Evolutionary conservation across 306 rosid genomes (phyloP).

Genomic region (Rubus parviflorus): DNA sequence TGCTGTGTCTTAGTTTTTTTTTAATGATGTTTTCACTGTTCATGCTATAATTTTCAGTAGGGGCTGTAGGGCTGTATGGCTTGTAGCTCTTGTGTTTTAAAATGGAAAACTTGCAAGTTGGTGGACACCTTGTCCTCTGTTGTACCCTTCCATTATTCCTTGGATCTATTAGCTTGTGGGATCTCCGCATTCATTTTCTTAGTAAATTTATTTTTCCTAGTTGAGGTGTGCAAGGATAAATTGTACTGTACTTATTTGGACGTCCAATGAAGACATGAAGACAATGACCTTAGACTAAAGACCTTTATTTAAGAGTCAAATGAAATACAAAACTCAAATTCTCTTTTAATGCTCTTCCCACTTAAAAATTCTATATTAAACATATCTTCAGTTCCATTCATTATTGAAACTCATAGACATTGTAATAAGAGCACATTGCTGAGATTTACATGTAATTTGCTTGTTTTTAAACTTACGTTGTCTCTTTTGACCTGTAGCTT

Average conservation of each 20-base stretch:
- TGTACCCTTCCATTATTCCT: neutral
- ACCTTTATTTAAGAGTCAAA: neutral
- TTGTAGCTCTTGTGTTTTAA: neutral
- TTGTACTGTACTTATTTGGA: neutral
- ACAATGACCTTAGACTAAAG: neutral
- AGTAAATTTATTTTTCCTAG: neutral
- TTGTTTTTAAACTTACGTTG: conserved; percentile 27
- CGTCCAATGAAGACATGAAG: neutral
- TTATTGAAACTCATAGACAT: neutral
- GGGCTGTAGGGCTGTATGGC: neutral
- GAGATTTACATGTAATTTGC: neutral
- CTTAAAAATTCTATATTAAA: neutral
- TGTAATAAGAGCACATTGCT: neutral
- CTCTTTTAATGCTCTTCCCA: neutral
- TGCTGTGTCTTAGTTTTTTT: neutral
- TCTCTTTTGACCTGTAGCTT: conserved; percentile 53
- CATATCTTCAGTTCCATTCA: neutral
- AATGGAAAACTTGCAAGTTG: neutral
- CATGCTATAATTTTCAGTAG: neutral
- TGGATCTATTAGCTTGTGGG: neutral
- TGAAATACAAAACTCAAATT: neutral
- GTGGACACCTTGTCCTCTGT: neutral
- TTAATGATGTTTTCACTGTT: neutral
- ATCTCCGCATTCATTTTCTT: neutral
- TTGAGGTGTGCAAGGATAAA: neutral